Conservation (phyloP, 2,329 filamentous ascomycete genomes). For the Leptographium galeiforme region DNA sequence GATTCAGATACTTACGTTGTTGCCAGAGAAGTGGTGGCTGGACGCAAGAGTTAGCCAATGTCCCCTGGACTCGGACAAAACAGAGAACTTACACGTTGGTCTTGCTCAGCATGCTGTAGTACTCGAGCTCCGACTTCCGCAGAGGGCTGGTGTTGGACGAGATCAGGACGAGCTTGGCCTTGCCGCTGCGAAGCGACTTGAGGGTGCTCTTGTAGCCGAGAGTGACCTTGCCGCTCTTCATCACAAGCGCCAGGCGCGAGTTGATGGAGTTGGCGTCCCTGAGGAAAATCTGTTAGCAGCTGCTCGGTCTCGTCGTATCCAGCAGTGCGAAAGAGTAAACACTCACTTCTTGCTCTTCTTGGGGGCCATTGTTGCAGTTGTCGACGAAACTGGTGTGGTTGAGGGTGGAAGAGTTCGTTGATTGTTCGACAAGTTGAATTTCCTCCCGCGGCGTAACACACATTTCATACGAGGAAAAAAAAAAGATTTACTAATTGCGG, state of each 20-base stretch:
- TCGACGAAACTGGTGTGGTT: not conserved
- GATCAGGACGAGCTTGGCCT: constrained; percentile 93
- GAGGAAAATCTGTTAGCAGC: not conserved
- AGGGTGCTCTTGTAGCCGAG: constrained; percentile 73
- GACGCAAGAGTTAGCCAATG: not conserved
- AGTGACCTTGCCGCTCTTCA: constrained; percentile 64
- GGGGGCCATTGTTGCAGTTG: constrained; percentile 44
- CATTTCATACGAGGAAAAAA: not conserved
- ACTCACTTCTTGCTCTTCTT: constrained; percentile 49
- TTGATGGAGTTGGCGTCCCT: constrained; percentile 22
- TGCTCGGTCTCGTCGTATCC: not conserved
- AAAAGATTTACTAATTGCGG: not conserved
- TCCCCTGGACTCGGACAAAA: not conserved
- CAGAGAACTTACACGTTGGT: constrained; percentile 46
- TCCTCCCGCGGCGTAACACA: not conserved
- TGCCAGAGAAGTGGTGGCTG: constrained; percentile 85
- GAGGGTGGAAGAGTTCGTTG: not conserved
- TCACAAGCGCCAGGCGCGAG: constrained; percentile 47
- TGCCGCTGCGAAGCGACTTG: constrained; percentile 39
- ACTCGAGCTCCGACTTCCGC: constrained; percentile 95
- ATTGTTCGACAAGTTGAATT: not conserved
- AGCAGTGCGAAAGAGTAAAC: not conserved
- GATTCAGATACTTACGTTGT: constrained; percentile 69
- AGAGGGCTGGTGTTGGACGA: constrained; percentile 94
- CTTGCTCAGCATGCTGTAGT: constrained; percentile 87